Conservation (phyloP, 768 basidiomycete species). For the Kwoniella sp. region DNA sequence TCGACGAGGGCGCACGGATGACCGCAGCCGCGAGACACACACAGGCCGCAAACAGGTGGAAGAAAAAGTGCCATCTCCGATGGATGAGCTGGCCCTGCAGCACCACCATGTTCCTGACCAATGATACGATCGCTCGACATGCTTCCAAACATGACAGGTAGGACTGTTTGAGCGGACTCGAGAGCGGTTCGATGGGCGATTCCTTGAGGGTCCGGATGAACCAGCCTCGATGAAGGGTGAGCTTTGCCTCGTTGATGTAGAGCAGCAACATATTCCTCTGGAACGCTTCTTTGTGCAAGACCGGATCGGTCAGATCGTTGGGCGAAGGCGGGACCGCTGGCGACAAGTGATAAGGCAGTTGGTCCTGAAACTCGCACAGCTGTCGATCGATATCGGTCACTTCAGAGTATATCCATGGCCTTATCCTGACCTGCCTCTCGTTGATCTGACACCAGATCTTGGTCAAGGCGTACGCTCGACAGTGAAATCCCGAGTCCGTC, state of each 20-base stretch:
- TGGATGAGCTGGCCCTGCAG: conserved; percentile 19
- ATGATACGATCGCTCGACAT: conserved; percentile 16
- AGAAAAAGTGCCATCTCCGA: conserved; percentile 25
- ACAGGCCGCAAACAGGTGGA: conserved; percentile 21
- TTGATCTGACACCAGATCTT: conserved; percentile 31
- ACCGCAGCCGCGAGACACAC: conserved; percentile 21
- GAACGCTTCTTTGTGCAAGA: conserved; percentile 14
- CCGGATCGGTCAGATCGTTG: conserved; percentile 21
- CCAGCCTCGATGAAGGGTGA: conserved; percentile 23
- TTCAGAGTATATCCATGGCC: conserved; percentile 25
- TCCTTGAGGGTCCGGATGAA: conserved; percentile 21
- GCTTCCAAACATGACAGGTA: conserved; percentile 19
- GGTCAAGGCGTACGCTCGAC: conserved; percentile 20
- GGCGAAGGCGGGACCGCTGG: conserved; percentile 18
- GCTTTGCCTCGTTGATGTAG: conserved; percentile 28
- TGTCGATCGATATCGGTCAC: conserved; percentile 18
- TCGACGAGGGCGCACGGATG: conserved; percentile 12
- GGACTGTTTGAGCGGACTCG: conserved; percentile 12
- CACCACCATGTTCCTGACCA: conserved; percentile 21
- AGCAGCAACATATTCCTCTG: conserved; percentile 26
- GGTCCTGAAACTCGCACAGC: conserved; percentile 17
- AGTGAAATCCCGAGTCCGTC: conserved; percentile 18
- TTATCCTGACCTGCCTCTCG: conserved; percentile 23
- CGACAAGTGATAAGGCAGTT: conserved; percentile 24
- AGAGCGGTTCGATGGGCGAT: conserved; percentile 17